Base-by-base conservation (phyloP, 2,329 filamentous ascomycete genomes). In the Alternaria dauci region DNA sequence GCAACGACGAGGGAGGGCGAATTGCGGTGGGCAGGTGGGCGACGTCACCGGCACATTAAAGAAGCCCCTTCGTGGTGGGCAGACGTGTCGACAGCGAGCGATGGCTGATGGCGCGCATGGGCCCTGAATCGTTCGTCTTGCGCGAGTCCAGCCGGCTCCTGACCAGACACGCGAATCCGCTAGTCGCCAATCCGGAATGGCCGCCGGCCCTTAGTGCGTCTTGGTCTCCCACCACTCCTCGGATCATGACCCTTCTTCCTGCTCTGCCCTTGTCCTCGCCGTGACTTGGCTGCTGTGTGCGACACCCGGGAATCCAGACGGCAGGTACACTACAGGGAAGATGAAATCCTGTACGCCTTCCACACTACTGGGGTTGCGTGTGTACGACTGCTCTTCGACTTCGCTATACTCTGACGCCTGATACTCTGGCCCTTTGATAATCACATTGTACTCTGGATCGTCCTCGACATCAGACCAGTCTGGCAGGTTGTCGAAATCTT, bases 11-110 rank as follows among this genome's bases (percentile, higher is more conserved):
- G 34, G 44, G 56, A 46, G 52, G 39, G 23, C 36, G 44, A 25
- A 38, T 38, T 53, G 53, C 42, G 47, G 26, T 46, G 48, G 34
- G 51, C 39, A 39, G 41, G 55, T 32, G 56, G 51, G 61, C 59
- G 55, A 59, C 64, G 54, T 55, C 57, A 58, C 55, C 32, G 57
- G 58, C 54, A 59, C 62, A 67, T 67, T 62, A 62, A 60, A 60
- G 52, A 32, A 39, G 56, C 16, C 44, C 39, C 55, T 38, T 38
- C 43, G 41, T 55, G 52, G 28, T 42, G 25, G 42, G 57, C 50
- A 57, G 55, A 59, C 52, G 32, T 58, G 61, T 48, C 46, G 54
- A 28, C 46, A 43, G 36, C 47, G 43, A 43, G 20, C 20, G 20
- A 23, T 23, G 20, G 20, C 20, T 38, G 54, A 47, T 42, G 46